Base-by-base conservation (phyloP, 78 protist genomes). In the Creolimax fragrantissima region DNA sequence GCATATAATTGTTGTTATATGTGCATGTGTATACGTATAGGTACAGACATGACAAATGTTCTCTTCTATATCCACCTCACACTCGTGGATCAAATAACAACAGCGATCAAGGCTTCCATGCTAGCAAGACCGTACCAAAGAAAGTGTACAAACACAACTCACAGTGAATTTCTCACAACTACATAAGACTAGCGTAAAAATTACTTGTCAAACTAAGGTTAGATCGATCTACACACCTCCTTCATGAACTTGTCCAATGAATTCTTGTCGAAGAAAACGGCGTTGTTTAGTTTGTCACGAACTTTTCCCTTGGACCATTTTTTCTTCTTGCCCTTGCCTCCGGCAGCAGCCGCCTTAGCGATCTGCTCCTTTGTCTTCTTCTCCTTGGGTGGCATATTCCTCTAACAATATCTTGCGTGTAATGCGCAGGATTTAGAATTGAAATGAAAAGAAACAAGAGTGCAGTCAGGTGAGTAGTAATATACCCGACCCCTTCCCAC, bases 231-330 rank as follows among this genome's bases (percentile, higher is more conserved):
- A 85, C 89, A 5, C 4, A 85, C 89, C 88, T 90, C 92, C 85
- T 88, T 94, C 66, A 92, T 35, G 89, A 97, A 44, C 95, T 94
- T 93, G 81, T 95, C 96, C 89, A 92, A 93, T 45, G 94, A 84
- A 74, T 43, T 94, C 95, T 96, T 95, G 94, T 96, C 96, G 94
- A 96, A 93, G 85, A 95, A 93, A 7, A 95, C 95, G 2, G 90
- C 45, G 95, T 96, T 95, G 93, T 94, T 84, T 84, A 95, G 92
- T 95, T 97, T 97, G 91, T 97, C 97, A 92, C 95, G 95, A 36
- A 94, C 92, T 93, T 95, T 96, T 67, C 96, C 97, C 95, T 97
- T 97, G 35, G 96, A 93, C 98, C 98, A 96, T 93, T 96, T 94
- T 95, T 95, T 91, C 93, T 91, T 91, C 93, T 91, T 91, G 45